These are phyloP conservation scores for Linaria vulgaris DNA, from an alignment of 257 asterid species.

Conservation along the genomic window DNA sequence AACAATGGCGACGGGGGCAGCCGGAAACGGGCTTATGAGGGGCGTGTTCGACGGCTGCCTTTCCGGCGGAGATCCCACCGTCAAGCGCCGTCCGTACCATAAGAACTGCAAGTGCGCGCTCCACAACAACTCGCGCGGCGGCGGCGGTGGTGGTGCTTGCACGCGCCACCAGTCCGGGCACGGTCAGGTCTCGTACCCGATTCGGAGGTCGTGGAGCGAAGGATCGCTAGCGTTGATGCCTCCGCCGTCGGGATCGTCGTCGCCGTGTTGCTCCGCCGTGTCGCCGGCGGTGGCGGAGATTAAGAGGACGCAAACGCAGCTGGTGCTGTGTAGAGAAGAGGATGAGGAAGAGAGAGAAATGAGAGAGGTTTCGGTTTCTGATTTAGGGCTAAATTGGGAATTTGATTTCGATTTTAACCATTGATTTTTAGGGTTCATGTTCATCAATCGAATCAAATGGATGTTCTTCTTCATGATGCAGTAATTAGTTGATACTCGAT, in stretches of 20 bases:
- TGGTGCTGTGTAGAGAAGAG: slow-evolving; percentile 33
- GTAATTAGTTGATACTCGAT: no score
- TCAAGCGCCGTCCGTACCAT: slow-evolving; percentile 49
- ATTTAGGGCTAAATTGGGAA: no score
- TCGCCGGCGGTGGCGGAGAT: slow-evolving; percentile 30
- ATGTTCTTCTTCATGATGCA: no score
- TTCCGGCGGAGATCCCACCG: slow-evolving; percentile 34
- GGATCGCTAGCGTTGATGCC: slow-evolving; percentile 32
- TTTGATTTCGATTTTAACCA: no score
- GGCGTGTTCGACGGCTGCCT: slow-evolving; percentile 49
- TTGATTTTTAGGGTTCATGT: no score
- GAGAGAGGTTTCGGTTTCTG: no score
- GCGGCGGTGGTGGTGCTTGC: no score
- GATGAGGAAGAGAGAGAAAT: slow-evolving; percentile 10
- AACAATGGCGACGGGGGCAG: slow-evolving; percentile 51
- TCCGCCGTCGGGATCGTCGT: slow-evolving; percentile 22
- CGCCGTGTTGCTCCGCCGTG: slow-evolving; percentile 42
- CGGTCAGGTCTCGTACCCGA: slow-evolving; percentile 40
- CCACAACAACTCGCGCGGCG: slow-evolving; percentile 18
- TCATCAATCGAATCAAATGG: no score
- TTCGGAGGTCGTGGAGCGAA: slow-evolving; percentile 53
- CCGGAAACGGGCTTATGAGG: slow-evolving; percentile 52
- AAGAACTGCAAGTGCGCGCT: slow-evolving; percentile 49
- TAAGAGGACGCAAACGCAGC: slow-evolving; percentile 39
- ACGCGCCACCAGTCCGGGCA: not conserved